phyloP scores from a whole-genome alignment of 441 rosid species.

The Gossypium laxum region DNA sequence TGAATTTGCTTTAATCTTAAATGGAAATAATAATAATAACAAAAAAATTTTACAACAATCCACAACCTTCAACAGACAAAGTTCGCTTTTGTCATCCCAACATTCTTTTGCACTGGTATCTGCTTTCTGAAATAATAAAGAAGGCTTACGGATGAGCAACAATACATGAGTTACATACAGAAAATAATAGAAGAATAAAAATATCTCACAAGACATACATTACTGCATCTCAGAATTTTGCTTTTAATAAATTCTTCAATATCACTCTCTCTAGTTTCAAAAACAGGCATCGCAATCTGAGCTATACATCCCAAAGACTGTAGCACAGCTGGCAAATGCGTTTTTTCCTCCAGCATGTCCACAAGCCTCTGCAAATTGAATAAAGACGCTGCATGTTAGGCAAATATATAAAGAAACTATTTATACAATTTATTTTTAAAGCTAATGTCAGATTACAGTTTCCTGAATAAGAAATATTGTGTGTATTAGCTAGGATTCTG shows the following conservation, averaged over 20 bases:
- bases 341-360: constrained; percentile 81
- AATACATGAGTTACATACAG: constrained; percentile 7
- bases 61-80: constrained; percentile 77
- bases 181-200: constrained; percentile 18
- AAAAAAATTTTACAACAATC: neutral
- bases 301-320: constrained; percentile 98
- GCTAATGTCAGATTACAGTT: too few species aligned
- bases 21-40: neutral
- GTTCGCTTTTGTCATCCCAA: constrained; percentile 82
- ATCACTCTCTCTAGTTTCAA: constrained; percentile 90
- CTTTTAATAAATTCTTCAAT: constrained; percentile 62
- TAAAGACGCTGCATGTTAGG: constrained; percentile 22
- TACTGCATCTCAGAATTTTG: constrained; percentile 56
- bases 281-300: constrained; percentile 92
- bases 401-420: constrained; percentile 7
- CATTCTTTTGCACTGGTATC: constrained; percentile 36
- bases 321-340: constrained; percentile 80
- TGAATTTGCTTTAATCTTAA: neutral
- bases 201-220: constrained; percentile 41
- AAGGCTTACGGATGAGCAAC: constrained; percentile 8
- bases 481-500: too few species aligned
- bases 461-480: too few species aligned
- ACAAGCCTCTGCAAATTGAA: constrained; percentile 70
- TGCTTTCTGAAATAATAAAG: constrained; percentile 48
- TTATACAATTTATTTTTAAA: neutral